A percentile compares a stretch with the other conserved stretches of the same genome.
phyloP scores from a whole-genome alignment of 1,284 basidiomycete species.

The Hypsizygus ulmarius region DNA sequence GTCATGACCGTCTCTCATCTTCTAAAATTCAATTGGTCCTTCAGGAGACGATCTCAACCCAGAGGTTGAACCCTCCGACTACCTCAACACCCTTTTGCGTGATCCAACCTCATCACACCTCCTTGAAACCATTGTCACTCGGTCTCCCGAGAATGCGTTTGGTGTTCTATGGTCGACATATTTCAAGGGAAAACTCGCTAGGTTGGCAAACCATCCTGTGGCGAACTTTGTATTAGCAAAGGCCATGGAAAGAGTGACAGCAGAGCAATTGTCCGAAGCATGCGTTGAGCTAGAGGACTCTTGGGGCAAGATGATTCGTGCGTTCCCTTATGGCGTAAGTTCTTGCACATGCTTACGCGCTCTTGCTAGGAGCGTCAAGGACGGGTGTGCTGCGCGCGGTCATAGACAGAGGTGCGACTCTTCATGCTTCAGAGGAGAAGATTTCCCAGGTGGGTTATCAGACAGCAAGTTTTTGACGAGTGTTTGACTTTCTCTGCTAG shows the following conservation, averaged over 20 bases:
- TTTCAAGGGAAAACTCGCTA: slow-evolving; percentile 68
- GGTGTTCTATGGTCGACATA: slow-evolving; percentile 72
- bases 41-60: slow-evolving; percentile 32
- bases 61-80: slow-evolving; percentile 61
- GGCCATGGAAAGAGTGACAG: slow-evolving; percentile 60
- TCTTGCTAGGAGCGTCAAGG: slow-evolving; percentile 44
- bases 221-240: slow-evolving; percentile 90
- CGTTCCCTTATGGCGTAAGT: slow-evolving; percentile 23
- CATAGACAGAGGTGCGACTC: slow-evolving; percentile 59
- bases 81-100: slow-evolving; percentile 74
- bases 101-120: slow-evolving; percentile 87
- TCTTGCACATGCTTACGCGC: slow-evolving; percentile 26
- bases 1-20: not conserved
- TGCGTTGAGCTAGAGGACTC: slow-evolving; percentile 52
- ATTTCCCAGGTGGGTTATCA: slow-evolving; percentile 47
- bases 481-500: slow-evolving; percentile 34
- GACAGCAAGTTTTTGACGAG: slow-evolving; percentile 3
- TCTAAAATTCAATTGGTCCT: slow-evolving; percentile 3
- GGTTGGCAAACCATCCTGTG: slow-evolving; percentile 80
- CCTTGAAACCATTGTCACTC: slow-evolving; percentile 71
- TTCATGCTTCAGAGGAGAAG: slow-evolving; percentile 42
- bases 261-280: slow-evolving; percentile 46
- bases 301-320: slow-evolving; percentile 49
- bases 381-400: slow-evolving; percentile 62
- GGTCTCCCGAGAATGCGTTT: slow-evolving; percentile 65